Base-by-base conservation (phyloP, 805 yeast species). In the Millerozyma miso region DNA sequence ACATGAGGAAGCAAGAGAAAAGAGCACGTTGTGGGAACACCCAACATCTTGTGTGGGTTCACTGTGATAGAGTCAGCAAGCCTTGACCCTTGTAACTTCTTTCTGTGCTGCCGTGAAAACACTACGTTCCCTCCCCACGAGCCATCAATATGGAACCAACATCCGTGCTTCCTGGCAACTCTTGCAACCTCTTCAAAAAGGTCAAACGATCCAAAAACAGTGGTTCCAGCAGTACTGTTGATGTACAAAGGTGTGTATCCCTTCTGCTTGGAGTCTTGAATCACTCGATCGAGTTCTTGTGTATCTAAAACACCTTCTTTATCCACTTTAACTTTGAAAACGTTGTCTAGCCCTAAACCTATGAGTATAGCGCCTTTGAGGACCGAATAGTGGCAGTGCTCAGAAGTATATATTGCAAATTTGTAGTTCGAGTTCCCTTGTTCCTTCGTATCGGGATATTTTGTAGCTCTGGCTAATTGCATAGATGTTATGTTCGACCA, bases 111-210 rank as follows among this genome's bases (percentile, higher is more conserved):
- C 0, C 59, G 51, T 34, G 88, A 80, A 65, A 87, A 88, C 0
- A 85, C 72, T 7, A 84, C 81, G 53, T 88, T 88, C 6, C 91
- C 96, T 29, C 96, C 96, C 95, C 95, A 86, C 4, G 93, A 85
- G 1, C 93, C 96, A 62, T 87, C 96, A 33, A 87, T 77, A 59
- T 87, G 96, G 56, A 85, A 76, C 91, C 95, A 88, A 5, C 79
- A 40, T n/a, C 71, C 60, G 59, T 81, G 57, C 43, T 69, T 68
- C 42, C 75, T 66, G 13, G 89, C 79, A 2, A 87, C 58, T 1
- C 44, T 54, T 1, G 81, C 61, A 31, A 88, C 79, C 34, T 73
- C 75, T 19, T 56, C 69, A 52, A 87, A 73, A 16, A 83, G 80
- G 54, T 87, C 96, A 59, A 74, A 88, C 4, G 93, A 83, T 1